A percentile compares a stretch with the other conserved stretches of the same genome.
Evolutionary conservation across 257 asterid species (phyloP).

Genomic region (Rehmannia glutinosa): DNA sequence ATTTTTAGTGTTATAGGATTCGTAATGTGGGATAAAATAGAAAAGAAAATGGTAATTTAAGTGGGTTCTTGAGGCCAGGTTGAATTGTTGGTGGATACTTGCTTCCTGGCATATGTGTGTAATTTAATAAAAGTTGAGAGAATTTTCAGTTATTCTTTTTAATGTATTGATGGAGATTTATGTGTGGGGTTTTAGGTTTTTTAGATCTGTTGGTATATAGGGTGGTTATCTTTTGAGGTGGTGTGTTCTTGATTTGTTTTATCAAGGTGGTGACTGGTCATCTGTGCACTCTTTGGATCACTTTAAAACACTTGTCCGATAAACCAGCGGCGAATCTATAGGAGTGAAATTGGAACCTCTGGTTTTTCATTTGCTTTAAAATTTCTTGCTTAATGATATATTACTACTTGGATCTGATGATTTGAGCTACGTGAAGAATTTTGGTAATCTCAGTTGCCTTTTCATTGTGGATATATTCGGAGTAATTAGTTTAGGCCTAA

Average conservation of each 20-base stretch:
- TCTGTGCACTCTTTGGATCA: conserved; percentile 2
- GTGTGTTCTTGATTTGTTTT: conserved; percentile 8
- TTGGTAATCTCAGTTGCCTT: background rate
- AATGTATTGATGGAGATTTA: background rate
- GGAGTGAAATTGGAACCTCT: background rate
- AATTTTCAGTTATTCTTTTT: background rate
- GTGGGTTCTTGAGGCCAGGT: background rate
- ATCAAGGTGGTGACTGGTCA: no score
- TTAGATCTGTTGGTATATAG: conserved; percentile 21
- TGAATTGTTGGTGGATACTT: background rate
- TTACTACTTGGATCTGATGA: background rate
- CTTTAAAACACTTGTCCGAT: background rate
- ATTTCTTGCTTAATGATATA: background rate
- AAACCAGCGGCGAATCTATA: background rate
- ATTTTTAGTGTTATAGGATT: background rate
- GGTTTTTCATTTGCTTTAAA: background rate
- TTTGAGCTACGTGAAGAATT: background rate
- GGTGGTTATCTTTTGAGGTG: background rate
- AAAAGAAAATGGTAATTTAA: background rate
- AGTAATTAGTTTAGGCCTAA: background rate
- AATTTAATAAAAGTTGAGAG: background rate
- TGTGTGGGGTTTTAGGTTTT: background rate
- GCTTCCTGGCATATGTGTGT: background rate
- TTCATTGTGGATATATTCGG: background rate
- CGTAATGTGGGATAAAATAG: background rate